Evolutionary conservation across 1,284 basidiomycete genomes (phyloP).

Genomic region (Boletellus dicymbophilus): DNA sequence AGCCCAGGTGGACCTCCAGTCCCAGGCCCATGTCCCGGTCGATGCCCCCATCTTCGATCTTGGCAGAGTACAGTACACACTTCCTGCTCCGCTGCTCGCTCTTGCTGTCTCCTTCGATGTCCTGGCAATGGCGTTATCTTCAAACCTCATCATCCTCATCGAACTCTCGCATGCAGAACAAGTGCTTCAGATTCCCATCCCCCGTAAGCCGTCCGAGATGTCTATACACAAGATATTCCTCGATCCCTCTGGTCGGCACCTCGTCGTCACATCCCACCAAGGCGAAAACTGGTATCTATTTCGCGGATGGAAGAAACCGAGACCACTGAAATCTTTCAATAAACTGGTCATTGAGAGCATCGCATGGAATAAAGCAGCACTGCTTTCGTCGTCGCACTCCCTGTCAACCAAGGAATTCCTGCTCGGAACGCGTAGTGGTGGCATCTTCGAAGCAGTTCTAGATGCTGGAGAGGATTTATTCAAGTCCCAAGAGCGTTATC

Average conservation of each 20-base stretch:
- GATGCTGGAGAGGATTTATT: constrained; percentile 91
- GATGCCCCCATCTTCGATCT: constrained; percentile 79
- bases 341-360: constrained; percentile 88
- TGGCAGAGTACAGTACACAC: constrained; percentile 85
- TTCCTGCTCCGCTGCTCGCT: constrained; percentile 78
- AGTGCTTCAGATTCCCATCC: constrained; percentile 76
- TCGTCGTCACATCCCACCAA: constrained; percentile 82
- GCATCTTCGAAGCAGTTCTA: constrained; percentile 84
- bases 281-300: constrained; percentile 96
- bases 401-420: constrained; percentile 85
- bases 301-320: constrained; percentile 78
- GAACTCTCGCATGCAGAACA: constrained; percentile 84
- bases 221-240: constrained; percentile 80
- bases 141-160: constrained; percentile 80
- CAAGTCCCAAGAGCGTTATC: constrained; percentile 84
- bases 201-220: constrained; percentile 70
- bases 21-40: constrained; percentile 30
- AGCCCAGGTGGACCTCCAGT: constrained; percentile 39
- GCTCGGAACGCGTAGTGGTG: constrained; percentile 85
- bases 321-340: constrained; percentile 75
- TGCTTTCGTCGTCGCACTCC: constrained; percentile 62
- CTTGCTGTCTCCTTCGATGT: constrained; percentile 86
- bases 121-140: constrained; percentile 81
- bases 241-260: constrained; percentile 91
- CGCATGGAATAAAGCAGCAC: constrained; percentile 88